phyloP scores from a whole-genome alignment of 179 eudicot genomes.

The Corrigiola litoralis region DNA sequence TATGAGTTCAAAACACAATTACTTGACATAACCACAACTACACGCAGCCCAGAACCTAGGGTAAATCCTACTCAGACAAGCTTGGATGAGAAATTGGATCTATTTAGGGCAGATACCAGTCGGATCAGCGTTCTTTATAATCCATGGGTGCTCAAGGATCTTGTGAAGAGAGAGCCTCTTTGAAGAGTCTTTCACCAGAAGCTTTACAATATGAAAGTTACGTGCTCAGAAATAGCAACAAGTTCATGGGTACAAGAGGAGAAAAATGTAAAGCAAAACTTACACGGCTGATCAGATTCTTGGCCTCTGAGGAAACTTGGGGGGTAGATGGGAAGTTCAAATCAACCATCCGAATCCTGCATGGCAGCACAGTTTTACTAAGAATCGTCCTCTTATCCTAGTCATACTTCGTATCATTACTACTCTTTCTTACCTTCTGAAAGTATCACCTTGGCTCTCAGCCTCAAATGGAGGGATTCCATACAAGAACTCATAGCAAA shows the following conservation, averaged over 20 bases:
- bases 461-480: slow-evolving; percentile 92
- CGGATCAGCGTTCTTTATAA: slow-evolving; percentile 54
- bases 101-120: slow-evolving; percentile 38
- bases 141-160: slow-evolving; percentile 89
- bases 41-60: not conserved
- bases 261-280: slow-evolving; percentile 3
- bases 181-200: slow-evolving; percentile 81
- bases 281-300: slow-evolving; percentile 70
- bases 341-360: slow-evolving; percentile 80
- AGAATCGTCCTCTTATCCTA: not conserved
- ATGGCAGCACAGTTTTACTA: not conserved
- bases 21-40: not conserved
- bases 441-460: slow-evolving; percentile 72
- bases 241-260: not conserved
- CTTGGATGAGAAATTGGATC: not conserved
- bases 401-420: not conserved
- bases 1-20: not conserved
- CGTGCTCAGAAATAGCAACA: slow-evolving; percentile 3
- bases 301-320: slow-evolving; percentile 57
- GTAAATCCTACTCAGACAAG: not conserved
- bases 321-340: slow-evolving; percentile 69
- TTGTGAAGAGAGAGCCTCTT: slow-evolving; percentile 76
- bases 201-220: slow-evolving; percentile 39
- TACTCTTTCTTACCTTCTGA: slow-evolving; percentile 40
- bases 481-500: slow-evolving; percentile 81